Percentiles rank a stretch among this genome's conserved stretches.
These are phyloP conservation scores for Pelargonium australe DNA, from an alignment of 441 rosid genomes.

Conservation along the genomic window DNA sequence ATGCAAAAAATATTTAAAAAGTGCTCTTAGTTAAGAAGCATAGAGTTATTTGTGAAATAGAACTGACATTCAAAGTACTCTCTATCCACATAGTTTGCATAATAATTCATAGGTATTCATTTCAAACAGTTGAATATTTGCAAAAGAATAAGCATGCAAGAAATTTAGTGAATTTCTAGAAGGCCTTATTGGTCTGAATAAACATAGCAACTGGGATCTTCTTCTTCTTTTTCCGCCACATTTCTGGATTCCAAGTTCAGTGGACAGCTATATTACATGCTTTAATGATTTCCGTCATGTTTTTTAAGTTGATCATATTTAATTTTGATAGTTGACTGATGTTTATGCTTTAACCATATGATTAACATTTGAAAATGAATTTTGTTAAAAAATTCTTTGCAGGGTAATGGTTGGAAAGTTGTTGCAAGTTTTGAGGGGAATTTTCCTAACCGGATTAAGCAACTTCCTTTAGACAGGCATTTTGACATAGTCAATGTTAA, in stretches of 20 bases:
- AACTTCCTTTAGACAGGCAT: slow-evolving; percentile 92
- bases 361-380: slow-evolving; percentile 2
- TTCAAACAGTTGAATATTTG: neutral
- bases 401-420: slow-evolving; percentile 98
- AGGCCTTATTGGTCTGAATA: no score
- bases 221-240: neutral
- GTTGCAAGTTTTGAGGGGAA: slow-evolving; percentile 96
- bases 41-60: neutral
- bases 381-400: slow-evolving; percentile 19
- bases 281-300: neutral
- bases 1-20: neutral
- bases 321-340: neutral
- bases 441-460: slow-evolving; percentile 84
- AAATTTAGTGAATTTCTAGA: slow-evolving; percentile 6
- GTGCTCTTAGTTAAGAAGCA: neutral
- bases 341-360: neutral
- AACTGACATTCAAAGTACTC: neutral
- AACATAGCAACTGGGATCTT: neutral
- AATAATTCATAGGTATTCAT: neutral
- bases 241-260: slow-evolving; percentile 1
- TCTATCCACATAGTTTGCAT: neutral
- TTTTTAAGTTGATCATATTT: neutral
- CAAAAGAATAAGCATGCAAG: neutral
- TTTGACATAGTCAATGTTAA: slow-evolving; percentile 82
- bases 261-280: neutral